These are phyloP conservation scores for Symbiodinium pilosum DNA, from an alignment of 73 alveolate species.

Conservation along the genomic window DNA sequence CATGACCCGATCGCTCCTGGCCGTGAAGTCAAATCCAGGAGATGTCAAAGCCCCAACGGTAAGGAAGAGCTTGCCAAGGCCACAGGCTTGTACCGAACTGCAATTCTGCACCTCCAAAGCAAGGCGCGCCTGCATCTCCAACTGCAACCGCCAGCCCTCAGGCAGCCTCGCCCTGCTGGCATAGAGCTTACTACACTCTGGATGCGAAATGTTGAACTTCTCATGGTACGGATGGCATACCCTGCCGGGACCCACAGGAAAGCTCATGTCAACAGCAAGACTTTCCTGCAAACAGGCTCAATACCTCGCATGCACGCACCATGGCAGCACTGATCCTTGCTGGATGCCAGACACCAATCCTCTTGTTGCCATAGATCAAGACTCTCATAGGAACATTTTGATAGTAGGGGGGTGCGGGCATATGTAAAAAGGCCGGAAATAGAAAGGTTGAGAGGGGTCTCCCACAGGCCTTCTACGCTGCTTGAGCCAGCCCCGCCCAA, in stretches of 20 bases:
- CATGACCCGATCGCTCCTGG: not conserved
- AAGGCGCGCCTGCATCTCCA: not conserved
- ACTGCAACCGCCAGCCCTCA: not conserved
- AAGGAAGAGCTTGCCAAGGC: not conserved
- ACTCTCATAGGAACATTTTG: too few relatives aligned
- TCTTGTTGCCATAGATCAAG: too few relatives aligned
- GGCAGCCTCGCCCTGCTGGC: not conserved
- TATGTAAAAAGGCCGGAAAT: too few relatives aligned
- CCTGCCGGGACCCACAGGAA: not conserved
- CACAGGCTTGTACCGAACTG: not conserved
- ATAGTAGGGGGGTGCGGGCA: too few relatives aligned
- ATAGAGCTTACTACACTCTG: not conserved
- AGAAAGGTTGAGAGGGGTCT: too few relatives aligned
- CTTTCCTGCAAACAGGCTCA: too few relatives aligned
- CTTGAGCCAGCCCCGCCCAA: too few relatives aligned
- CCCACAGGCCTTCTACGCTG: too few relatives aligned
- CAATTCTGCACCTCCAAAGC: not conserved
- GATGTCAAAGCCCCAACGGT: not conserved
- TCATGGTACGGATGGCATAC: conserved; percentile 2
- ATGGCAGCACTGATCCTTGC: too few relatives aligned
- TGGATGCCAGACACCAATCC: too few relatives aligned
- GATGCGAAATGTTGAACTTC: not conserved
- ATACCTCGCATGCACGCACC: too few relatives aligned
- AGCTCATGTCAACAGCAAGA: conserved; percentile 25
- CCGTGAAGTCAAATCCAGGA: not conserved